A percentile compares a stretch with the other conserved stretches of the same genome.
Conservation (phyloP, 2,329 filamentous ascomycete species). For the Fusarium beomiforme region DNA sequence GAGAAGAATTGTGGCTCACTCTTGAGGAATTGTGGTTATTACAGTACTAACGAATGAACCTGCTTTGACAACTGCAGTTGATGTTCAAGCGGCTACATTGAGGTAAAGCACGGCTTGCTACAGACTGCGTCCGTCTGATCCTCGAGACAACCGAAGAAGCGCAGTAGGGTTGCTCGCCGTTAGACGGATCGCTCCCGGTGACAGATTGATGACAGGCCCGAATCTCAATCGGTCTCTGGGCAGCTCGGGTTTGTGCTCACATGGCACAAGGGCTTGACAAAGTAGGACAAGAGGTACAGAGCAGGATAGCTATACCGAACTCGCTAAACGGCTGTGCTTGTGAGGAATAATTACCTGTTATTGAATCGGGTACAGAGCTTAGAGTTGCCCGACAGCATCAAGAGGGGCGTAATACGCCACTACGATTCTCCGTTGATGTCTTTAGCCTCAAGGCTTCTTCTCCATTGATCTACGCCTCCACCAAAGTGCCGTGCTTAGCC, state of each 20-base stretch:
- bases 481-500: slow-evolving; percentile 33
- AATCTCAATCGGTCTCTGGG: slow-evolving; percentile 1
- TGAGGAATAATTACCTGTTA: background rate
- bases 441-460: slow-evolving; percentile 12
- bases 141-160: slow-evolving; percentile 32
- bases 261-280: slow-evolving; percentile 23
- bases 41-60: background rate
- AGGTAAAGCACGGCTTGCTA: background rate
- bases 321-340: slow-evolving; percentile 10
- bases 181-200: slow-evolving; percentile 12
- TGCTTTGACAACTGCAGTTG: background rate
- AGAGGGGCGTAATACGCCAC: slow-evolving; percentile 18
- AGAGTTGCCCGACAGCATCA: slow-evolving; percentile 24
- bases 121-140: slow-evolving; percentile 5
- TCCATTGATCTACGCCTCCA: slow-evolving; percentile 38
- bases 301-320: slow-evolving; percentile 13
- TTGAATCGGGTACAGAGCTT: slow-evolving; percentile 17
- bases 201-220: slow-evolving; percentile 18
- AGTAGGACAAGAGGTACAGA: slow-evolving; percentile 26
- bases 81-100: background rate
- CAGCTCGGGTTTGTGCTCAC: slow-evolving; percentile 18
- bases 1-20: slow-evolving; percentile 7
- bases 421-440: slow-evolving; percentile 2
- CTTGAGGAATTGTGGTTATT: background rate
- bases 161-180: slow-evolving; percentile 14